Evolutionary conservation across 192 early-diverging fungal species (phyloP), one percentile per base, ranked within the genome.

Genomic region (Entophlyctis luteolus): DNA sequence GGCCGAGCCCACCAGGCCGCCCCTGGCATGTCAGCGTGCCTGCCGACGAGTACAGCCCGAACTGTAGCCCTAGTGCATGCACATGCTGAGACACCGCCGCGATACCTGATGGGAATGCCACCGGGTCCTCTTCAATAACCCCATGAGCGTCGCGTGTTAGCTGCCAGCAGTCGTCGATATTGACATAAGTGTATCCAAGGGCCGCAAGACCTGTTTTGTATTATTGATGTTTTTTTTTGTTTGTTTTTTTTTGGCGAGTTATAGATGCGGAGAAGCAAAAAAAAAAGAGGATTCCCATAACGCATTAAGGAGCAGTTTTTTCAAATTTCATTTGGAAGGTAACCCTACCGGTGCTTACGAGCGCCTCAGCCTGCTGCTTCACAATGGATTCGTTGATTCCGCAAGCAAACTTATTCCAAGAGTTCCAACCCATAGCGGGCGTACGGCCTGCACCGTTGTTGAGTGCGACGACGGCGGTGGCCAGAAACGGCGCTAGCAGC

Each of bases 141-240:
- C 63, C 77, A 0, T 55, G 52, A 0, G 62, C 57, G 46, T 76
- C 72, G 8, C 79, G 73, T 2, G 67, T 68, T 60, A 59, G 65
- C 54, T 75, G 65, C 85, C 85, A 87, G 58, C 85, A 87, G 38
- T 86, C 82, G 42, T 84, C 84, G 27, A 88, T 52, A 34, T 79
- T 80, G 42, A 88, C 65, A 50, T 83, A 82, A 28, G 77, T 54
- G 59, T 87, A 87, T 0, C 86, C 86, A 0, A 76, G 73, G 16
- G 49, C 48, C 1, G 67, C 31, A 16, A 86, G 70, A 20, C 68
- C 68, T 55, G 33, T 10, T 4, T n/a, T 8, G 25, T 45, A 33
- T 31, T 5, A 55, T 14, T 55, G 20, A 33, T 6, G 28, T 52
- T 10, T n/a, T 45, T 45, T 45, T 45, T 45, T 45, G 10, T 45